These are phyloP conservation scores for Magnaporthiopsis rhizophila DNA, from an alignment of 2,329 filamentous ascomycete species.

Conservation along the genomic window DNA sequence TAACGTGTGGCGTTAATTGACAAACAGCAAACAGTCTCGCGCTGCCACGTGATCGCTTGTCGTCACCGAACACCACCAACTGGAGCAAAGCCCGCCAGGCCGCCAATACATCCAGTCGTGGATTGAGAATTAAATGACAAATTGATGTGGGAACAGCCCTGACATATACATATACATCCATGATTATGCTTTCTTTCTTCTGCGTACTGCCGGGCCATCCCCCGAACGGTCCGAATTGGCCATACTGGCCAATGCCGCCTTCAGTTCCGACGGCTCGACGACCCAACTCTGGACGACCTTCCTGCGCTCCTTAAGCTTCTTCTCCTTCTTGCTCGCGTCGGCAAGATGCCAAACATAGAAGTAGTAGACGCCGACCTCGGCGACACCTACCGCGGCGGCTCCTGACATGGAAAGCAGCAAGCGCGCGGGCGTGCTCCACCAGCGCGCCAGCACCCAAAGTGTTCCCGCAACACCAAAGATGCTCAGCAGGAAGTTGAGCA, in stretches of 20 bases:
- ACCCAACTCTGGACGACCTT: slow-evolving; percentile 68
- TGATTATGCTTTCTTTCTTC: slow-evolving; percentile 5
- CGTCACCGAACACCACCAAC: too few species aligned
- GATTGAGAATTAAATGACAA: background rate
- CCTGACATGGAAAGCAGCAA: slow-evolving; percentile 65
- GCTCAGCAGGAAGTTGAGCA: slow-evolving; percentile 84
- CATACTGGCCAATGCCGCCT: slow-evolving; percentile 18
- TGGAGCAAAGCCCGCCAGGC: too few species aligned
- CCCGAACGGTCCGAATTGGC: slow-evolving; percentile 6
- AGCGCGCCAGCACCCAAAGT: slow-evolving; percentile 68
- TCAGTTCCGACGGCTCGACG: slow-evolving; percentile 31
- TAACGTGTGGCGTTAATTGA: background rate
- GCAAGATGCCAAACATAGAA: slow-evolving; percentile 66
- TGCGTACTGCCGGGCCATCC: background rate
- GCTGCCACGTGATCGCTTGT: background rate
- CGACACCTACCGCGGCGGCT: slow-evolving; percentile 60
- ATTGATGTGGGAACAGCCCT: background rate
- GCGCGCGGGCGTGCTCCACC: slow-evolving; percentile 65
- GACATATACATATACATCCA: background rate
- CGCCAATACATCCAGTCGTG: too few species aligned
- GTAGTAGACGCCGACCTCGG: slow-evolving; percentile 70
- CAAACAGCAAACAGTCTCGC: background rate
- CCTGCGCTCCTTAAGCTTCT: slow-evolving; percentile 54
- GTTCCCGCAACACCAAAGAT: slow-evolving; percentile 71
- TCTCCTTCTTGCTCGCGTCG: slow-evolving; percentile 58